phyloP scores from a whole-genome alignment of 2,329 filamentous ascomycete genomes.

The Penicillium sp. region DNA sequence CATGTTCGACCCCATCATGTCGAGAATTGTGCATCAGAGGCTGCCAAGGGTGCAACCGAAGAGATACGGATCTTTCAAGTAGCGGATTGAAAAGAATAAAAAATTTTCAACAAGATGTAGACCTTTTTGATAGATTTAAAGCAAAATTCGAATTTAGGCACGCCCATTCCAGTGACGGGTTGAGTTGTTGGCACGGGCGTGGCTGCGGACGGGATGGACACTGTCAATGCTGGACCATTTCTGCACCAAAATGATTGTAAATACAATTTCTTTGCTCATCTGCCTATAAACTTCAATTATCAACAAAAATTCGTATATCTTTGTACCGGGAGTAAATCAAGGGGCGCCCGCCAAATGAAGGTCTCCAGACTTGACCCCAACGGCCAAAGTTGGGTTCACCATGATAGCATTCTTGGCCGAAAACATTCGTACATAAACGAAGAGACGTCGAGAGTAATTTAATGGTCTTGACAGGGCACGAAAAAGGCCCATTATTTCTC shows the following conservation, averaged over 20 bases:
- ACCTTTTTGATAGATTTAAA: neutral
- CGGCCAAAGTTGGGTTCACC: neutral
- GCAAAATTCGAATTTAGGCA: neutral
- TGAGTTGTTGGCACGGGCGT: neutral
- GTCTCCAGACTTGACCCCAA: neutral
- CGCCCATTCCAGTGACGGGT: neutral
- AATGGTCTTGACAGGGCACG: neutral
- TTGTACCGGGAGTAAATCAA: neutral
- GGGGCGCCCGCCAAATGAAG: neutral
- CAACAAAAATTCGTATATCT: neutral
- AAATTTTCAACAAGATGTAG: neutral
- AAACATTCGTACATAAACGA: neutral
- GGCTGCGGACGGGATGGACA: neutral
- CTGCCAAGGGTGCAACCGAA: neutral
- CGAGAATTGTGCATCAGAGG: neutral
- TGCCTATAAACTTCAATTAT: neutral
- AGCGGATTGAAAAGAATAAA: neutral
- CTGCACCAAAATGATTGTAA: neutral
- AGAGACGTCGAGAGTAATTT: neutral
- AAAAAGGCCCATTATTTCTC: constrained; percentile 1
- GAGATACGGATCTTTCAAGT: neutral
- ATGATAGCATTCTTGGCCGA: no score
- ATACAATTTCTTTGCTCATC: neutral
- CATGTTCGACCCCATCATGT: neutral
- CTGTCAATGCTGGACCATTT: neutral